Base-by-base conservation (phyloP, 805 yeast genomes). In the Metschnikowia aberdeeniae region DNA sequence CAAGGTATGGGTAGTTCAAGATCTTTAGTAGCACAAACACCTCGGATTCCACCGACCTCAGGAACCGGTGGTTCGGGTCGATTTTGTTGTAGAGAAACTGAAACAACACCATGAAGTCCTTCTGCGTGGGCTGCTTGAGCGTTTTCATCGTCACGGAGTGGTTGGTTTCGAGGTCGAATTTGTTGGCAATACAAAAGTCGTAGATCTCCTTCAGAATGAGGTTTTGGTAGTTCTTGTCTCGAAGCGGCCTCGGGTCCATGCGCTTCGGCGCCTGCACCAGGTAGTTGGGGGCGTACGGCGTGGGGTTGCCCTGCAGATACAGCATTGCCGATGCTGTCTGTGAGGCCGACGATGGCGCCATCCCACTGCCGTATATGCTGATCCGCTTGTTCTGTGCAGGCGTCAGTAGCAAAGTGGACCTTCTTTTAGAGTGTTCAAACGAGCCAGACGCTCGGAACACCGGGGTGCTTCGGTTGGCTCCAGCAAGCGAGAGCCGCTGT, bases 61-160 rank as follows among this genome's bases (percentile, higher is more conserved):
- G 72, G 60, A 86, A 87, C 51, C 69, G 70, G 61, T 84, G 84
- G 29, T 84, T 85, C 0, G 96, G 96, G 61, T 89, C 97, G 34
- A 88, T 70, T 52, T 81, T 76, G 50, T 73, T 75, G 65, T 86
- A 89, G 20, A 90, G 64, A 77, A 89, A 90, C 61, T 84, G 86
- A 66, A 89, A 89, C 10, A 89, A 80, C 36, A 77, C 59, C 6
- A 80, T 81, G 62, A 89, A 89, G 54, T 87, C 96, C 58, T 85
- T 86, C 58, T 89, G 97, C 0, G 96, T 89, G 13, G 97, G 97
- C 52, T 75, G 80, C 52, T 70, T 76, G 46, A 89, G 68, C 2
- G 88, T 78, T 58, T 80, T 82, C 8, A 74, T 68, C 3, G 86
- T 75, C 17, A 89, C 63, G 3, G 87, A 77, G 51, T 84, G 87